Evolutionary conservation across 208 protist genomes (phyloP).

Genomic region (Porcisia deanei): DNA sequence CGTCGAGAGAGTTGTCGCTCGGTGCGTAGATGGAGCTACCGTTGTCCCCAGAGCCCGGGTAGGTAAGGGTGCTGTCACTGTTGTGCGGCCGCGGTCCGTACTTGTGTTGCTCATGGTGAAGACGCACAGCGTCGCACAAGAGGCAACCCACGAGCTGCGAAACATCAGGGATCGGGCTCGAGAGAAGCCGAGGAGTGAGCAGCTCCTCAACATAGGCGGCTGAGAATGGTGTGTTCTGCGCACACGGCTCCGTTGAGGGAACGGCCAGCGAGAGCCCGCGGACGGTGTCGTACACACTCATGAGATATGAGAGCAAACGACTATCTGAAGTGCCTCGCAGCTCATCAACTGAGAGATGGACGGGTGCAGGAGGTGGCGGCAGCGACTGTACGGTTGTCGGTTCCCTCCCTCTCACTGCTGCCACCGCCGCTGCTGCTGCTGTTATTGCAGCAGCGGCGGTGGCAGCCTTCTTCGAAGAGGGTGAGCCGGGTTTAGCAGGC

Average conservation of each 20-base stretch:
- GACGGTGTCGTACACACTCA: constrained; percentile 11
- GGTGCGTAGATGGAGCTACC: neutral
- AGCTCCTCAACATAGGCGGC: constrained; percentile 39
- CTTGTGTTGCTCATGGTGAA: constrained; percentile 17
- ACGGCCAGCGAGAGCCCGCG: constrained; percentile 10
- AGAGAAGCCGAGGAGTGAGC: constrained; percentile 56
- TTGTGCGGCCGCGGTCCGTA: neutral
- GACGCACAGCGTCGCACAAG: constrained; percentile 59
- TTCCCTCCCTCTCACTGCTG: neutral
- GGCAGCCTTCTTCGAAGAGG: neutral
- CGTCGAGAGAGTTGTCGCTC: neutral
- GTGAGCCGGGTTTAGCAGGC: neutral
- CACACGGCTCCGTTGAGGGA: neutral
- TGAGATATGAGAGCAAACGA: constrained; percentile 30
- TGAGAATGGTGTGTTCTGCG: constrained; percentile 19
- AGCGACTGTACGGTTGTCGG: neutral
- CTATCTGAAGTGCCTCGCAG: constrained; percentile 26
- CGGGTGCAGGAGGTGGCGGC: neutral
- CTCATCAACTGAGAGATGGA: constrained; percentile 18
- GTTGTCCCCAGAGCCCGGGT: neutral
- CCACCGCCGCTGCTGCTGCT: neutral
- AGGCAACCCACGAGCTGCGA: constrained; percentile 66
- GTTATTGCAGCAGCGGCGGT: neutral
- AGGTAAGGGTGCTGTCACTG: neutral
- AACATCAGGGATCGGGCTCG: constrained; percentile 46